Conservation (phyloP, 2,329 filamentous ascomycete genomes). For the Byssochlamys sp. region DNA sequence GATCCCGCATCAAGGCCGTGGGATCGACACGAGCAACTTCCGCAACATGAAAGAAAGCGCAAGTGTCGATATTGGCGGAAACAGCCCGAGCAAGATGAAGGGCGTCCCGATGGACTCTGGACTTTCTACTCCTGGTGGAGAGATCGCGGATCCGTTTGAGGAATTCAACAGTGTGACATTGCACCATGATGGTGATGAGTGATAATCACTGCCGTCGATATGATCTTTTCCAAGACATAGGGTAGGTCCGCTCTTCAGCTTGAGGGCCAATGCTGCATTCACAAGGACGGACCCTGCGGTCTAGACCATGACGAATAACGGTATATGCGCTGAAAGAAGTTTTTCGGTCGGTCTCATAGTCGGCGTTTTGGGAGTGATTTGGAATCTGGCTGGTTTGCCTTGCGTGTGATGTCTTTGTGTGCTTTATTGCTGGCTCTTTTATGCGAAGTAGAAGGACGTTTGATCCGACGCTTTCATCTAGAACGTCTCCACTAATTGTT, state of each 20-base stretch:
- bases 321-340: background rate
- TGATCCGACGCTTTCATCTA: background rate
- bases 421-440: background rate
- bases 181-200: constrained; percentile 85
- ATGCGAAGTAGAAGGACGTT: background rate
- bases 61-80: constrained; percentile 62
- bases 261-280: background rate
- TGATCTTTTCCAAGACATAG: background rate
- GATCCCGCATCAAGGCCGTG: constrained; percentile 79
- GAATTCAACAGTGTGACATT: constrained; percentile 98
- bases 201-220: constrained; percentile 10
- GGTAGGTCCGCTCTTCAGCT: background rate
- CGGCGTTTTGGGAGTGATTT: background rate
- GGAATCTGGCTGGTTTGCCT: background rate
- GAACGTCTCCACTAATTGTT: background rate
- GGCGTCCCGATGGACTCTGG: constrained; percentile 81
- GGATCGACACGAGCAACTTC: constrained; percentile 92
- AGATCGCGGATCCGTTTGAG: constrained; percentile 82
- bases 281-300: background rate
- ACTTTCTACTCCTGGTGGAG: constrained; percentile 71
- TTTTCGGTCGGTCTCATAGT: background rate
- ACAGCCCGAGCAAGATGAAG: constrained; percentile 44
- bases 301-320: background rate
- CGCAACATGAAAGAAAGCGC: constrained; percentile 95
- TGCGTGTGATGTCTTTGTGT: background rate